phyloP scores from a whole-genome alignment of 192 early-diverging fungal genomes.

The Coemansia sp. region DNA sequence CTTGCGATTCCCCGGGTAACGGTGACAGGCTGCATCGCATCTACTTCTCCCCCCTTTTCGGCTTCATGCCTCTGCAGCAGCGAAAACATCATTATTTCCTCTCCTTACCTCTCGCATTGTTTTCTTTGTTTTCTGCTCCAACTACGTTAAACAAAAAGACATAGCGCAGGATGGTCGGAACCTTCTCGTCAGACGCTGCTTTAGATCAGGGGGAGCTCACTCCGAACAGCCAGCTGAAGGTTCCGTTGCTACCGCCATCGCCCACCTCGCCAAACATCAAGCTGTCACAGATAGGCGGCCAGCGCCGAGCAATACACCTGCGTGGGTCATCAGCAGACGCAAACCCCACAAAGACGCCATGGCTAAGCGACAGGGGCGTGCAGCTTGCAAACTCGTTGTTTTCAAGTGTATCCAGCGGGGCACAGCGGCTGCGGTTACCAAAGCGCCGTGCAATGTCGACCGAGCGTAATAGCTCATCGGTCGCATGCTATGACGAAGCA shows the following conservation, averaged over 20 bases:
- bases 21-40: no score
- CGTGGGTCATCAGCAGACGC: constrained; percentile 16
- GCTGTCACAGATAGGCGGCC: not conserved
- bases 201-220: constrained; percentile 9
- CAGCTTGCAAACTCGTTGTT: constrained; percentile 4
- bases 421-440: constrained; percentile 45
- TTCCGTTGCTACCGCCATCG: constrained; percentile 34
- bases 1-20: not conserved
- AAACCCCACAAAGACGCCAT: constrained; percentile 13
- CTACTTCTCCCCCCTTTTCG: no score
- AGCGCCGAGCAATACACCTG: constrained; percentile 35
- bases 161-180: constrained; percentile 9
- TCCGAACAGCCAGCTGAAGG: constrained; percentile 12
- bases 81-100: not conserved
- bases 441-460: constrained; percentile 44
- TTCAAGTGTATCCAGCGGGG: constrained; percentile 10
- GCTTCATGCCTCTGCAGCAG: no score
- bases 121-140: not conserved
- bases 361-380: constrained; percentile 18
- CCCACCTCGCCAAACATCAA: constrained; percentile 25
- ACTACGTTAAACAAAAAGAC: not conserved
- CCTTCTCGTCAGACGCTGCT: not conserved
- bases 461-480: constrained; percentile 38
- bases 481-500: constrained; percentile 16
- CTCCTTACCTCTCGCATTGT: not conserved